Base-by-base conservation (phyloP, 257 asterid genomes). In the Anisodus tanguticus region DNA sequence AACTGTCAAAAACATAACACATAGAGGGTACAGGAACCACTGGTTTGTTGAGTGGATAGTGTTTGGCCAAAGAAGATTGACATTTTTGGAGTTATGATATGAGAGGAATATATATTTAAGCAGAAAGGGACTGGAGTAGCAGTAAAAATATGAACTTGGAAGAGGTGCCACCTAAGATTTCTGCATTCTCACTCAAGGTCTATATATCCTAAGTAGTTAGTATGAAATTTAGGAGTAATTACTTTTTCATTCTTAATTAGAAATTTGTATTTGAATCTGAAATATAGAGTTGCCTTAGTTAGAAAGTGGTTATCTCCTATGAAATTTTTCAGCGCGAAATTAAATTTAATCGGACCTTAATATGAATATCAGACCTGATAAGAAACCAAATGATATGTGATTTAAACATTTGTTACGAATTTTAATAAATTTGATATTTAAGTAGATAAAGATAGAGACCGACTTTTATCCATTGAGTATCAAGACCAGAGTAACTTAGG, bases 1-100 rank as follows among this genome's bases (percentile, higher is more conserved):
- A 83, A 85, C 72, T 78, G 87, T 64, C 82, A 69, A 67, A 53
- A 70, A 78, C 43, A 83, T 31, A 90, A 86, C 87, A 87, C 84
- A 89, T 0, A 81, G 87, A 85, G 88, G 85, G 81, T 89, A 90
- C 89, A 85, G 85, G 22, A 90, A 89, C 97, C 99, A 94, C 98
- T 88, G 83, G 82, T 90, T 88, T 89, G 89, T 90, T 77, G 82
- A 88, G 97, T 94, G 98, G 98, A 43, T 87, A 90, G 85, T 79
- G 88, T 92, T 91, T 89, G 68, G 88, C 92, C 92, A 92, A 86
- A 87, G 64, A 90, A 84, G 93, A 90, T 90, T 91, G 92, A 88
- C 87, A 80, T 82, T 83, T 88, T 82, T 88, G 43, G 13, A 35
- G 59, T 45, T 51, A 63, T 58, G 45, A 53, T 77, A 53, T 77